Percentiles rank a stretch among this genome's conserved stretches.
Conservation (phyloP, 2,329 filamentous ascomycete species). For the Aspergillus texensis region DNA sequence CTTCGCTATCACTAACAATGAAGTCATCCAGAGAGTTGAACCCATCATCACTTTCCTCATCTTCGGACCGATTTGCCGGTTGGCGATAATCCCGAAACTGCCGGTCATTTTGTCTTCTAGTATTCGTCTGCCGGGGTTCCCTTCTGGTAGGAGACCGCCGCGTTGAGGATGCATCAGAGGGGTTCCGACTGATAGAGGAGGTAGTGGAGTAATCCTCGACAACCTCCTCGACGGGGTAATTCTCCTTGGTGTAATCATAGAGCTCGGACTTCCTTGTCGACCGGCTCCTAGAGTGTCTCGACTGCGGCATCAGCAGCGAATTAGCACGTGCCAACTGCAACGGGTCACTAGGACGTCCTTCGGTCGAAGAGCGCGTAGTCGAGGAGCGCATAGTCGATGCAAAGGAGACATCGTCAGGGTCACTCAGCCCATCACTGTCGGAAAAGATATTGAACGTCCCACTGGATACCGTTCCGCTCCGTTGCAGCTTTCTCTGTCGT, state of each 20-base stretch:
- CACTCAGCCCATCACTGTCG: slow-evolving; percentile 26
- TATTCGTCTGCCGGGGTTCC: slow-evolving; percentile 11
- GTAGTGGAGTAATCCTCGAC: slow-evolving; percentile 16
- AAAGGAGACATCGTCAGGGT: slow-evolving; percentile 16
- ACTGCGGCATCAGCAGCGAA: slow-evolving; percentile 34
- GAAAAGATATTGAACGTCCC: slow-evolving; percentile 35
- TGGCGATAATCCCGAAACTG: slow-evolving; percentile 24
- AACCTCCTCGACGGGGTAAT: slow-evolving; percentile 33
- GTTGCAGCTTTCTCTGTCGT: slow-evolving; percentile 20
- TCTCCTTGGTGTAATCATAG: slow-evolving; percentile 39
- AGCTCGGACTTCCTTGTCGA: slow-evolving; percentile 30
- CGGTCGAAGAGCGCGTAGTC: slow-evolving; percentile 7
- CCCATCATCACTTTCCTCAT: slow-evolving; percentile 32
- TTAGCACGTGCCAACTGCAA: slow-evolving; percentile 37
- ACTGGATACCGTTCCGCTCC: slow-evolving; percentile 21
- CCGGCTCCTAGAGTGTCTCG: slow-evolving; percentile 26
- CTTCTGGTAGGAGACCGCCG: slow-evolving; percentile 24
- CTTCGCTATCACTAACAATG: slow-evolving; percentile 45
- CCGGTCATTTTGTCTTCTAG: slow-evolving; percentile 15
- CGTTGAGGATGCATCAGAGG: slow-evolving; percentile 23
- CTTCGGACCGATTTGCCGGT: slow-evolving; percentile 22
- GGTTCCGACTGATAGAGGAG: slow-evolving; percentile 21
- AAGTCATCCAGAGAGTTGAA: slow-evolving; percentile 45
- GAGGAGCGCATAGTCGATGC: slow-evolving; percentile 6
- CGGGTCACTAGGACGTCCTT: slow-evolving; percentile 28